Conservation (phyloP, 257 asterid species). For the Henckelia pumila region DNA sequence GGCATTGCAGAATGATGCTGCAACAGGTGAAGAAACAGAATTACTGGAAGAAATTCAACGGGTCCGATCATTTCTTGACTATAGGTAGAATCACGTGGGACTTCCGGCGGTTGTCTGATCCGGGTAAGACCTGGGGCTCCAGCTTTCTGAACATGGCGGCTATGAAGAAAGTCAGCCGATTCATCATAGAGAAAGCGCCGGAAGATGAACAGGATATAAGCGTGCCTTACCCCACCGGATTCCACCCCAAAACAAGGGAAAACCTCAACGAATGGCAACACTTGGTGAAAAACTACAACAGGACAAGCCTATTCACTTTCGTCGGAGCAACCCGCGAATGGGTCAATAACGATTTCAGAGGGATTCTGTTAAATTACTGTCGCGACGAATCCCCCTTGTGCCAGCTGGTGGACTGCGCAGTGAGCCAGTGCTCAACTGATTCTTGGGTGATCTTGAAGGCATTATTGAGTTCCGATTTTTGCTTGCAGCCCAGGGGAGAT, state of each 20-base stretch:
- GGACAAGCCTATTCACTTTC: slow-evolving; percentile 53
- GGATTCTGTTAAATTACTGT: slow-evolving; percentile 41
- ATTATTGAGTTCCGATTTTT: slow-evolving; percentile 58
- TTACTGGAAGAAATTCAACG: slow-evolving; percentile 56
- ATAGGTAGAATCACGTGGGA: slow-evolving; percentile 81
- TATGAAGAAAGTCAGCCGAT: slow-evolving; percentile 57
- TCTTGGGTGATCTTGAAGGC: slow-evolving; percentile 38
- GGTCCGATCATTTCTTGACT: slow-evolving; percentile 76
- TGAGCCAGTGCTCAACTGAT: slow-evolving; percentile 43
- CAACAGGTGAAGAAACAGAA: slow-evolving; percentile 56
- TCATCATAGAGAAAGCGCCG: slow-evolving; percentile 64
- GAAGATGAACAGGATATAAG: slow-evolving; percentile 70
- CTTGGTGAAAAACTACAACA: slow-evolving; percentile 39
- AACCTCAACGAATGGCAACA: slow-evolving; percentile 51
- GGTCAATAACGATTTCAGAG: slow-evolving; percentile 50
- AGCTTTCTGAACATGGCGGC: slow-evolving; percentile 61
- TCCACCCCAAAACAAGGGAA: slow-evolving; percentile 65
- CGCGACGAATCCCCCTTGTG: slow-evolving; percentile 42
- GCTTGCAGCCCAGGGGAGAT: slow-evolving; percentile 82
- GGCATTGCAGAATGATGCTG: slow-evolving; percentile 54
- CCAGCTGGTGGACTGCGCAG: slow-evolving; percentile 55
- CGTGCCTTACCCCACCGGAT: slow-evolving; percentile 89
- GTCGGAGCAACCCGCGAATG: slow-evolving; percentile 47
- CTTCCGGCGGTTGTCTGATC: slow-evolving; percentile 62
- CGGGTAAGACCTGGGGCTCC: slow-evolving; percentile 68